Evolutionary conservation across 1,139 yeast species (phyloP).

Genomic region (Magnusiomyces tetraspermus): DNA sequence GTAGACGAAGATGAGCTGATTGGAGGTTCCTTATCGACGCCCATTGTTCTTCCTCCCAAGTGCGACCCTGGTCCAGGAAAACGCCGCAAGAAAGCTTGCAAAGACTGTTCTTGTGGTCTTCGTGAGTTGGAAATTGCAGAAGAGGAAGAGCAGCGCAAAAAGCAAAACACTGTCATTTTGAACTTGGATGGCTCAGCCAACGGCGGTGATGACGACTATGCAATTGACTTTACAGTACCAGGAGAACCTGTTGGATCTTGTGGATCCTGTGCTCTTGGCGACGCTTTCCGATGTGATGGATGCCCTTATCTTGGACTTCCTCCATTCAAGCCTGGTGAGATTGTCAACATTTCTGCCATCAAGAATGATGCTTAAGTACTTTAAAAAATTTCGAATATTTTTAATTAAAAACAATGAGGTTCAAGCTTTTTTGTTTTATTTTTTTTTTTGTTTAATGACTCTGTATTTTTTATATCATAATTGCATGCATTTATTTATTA

Average conservation of each 20-base stretch:
- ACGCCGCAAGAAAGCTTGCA: constrained; percentile 61
- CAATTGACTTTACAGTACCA: constrained; percentile 87
- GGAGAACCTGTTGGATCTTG: constrained; percentile 89
- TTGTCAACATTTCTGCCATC: constrained; percentile 29
- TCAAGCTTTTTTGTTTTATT: background rate
- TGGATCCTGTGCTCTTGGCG: constrained; percentile 94
- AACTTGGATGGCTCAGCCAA: constrained; percentile 41
- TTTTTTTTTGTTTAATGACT: background rate
- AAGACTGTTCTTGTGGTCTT: constrained; percentile 95
- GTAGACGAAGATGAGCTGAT: constrained; percentile 30
- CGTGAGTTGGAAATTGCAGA: constrained; percentile 53
- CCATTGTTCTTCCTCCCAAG: constrained; percentile 36
- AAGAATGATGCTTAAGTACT: constrained; percentile 16
- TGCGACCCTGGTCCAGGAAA: constrained; percentile 41
- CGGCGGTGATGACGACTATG: constrained; percentile 54
- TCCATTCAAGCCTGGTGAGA: constrained; percentile 95
- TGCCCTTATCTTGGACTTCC: constrained; percentile 96
- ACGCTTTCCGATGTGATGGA: constrained; percentile 96
- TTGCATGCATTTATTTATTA: background rate
- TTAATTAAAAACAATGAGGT: too few species aligned
- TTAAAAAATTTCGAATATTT: too few species aligned
- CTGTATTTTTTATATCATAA: background rate
- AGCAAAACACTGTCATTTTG: constrained; percentile 17
- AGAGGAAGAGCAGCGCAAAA: constrained; percentile 24
- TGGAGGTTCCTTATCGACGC: constrained; percentile 24